Evolutionary conservation across 192 early-diverging fungal genomes (phyloP).

Genomic region (Piromyces finnis): DNA sequence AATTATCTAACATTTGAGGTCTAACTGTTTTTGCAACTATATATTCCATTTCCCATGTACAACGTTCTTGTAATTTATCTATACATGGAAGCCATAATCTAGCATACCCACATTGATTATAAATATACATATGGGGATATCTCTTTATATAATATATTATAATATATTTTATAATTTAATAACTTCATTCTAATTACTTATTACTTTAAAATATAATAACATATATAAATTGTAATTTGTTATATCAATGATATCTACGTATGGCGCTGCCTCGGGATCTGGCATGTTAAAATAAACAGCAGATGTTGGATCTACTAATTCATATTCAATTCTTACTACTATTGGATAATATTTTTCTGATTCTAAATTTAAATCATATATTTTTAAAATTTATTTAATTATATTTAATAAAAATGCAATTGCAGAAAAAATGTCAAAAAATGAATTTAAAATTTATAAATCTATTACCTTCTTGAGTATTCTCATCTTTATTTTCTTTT

Average conservation of each 20-base stretch:
- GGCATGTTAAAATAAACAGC: slow-evolving; percentile 36
- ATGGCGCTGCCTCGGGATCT: slow-evolving; percentile 29
- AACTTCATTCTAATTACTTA: too few relatives aligned
- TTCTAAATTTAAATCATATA: neutral
- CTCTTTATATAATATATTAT: slow-evolving; percentile 7
- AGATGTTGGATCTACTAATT: slow-evolving; percentile 20
- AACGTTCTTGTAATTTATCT: slow-evolving; percentile 39
- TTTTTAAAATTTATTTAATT: too few relatives aligned
- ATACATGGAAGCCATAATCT: slow-evolving; percentile 66
- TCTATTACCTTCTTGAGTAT: too few relatives aligned
- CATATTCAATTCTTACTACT: slow-evolving; percentile 25
- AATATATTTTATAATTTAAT: too few relatives aligned
- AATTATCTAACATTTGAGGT: neutral
- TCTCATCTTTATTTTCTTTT: too few relatives aligned
- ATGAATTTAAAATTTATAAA: too few relatives aligned
- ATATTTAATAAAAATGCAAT: too few relatives aligned
- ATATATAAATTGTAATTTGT: too few relatives aligned
- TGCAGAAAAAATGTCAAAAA: too few relatives aligned
- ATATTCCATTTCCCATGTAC: slow-evolving; percentile 66
- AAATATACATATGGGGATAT: slow-evolving; percentile 17
- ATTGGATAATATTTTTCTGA: slow-evolving; percentile 4
- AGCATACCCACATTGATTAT: slow-evolving; percentile 29
- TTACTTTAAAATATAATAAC: too few relatives aligned
- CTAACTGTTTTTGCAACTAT: slow-evolving; percentile 28
- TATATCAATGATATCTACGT: neutral